A percentile compares a stretch with the other conserved stretches of the same genome.
These are phyloP conservation scores for Starmerella ratchasimensis DNA, from an alignment of 805 yeast genomes.

Conservation along the genomic window DNA sequence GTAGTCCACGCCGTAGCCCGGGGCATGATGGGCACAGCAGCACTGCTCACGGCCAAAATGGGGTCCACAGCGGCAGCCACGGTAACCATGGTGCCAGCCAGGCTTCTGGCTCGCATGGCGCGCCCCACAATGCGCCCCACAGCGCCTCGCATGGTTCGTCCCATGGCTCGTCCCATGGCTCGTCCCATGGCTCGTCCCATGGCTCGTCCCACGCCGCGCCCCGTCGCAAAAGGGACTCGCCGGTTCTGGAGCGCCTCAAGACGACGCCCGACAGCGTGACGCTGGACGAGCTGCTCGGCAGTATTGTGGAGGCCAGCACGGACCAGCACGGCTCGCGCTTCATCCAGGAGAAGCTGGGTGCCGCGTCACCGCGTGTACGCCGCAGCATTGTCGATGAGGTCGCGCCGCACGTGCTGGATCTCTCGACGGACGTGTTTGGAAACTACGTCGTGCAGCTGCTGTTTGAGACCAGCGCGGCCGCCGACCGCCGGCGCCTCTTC, in stretches of 20 bases:
- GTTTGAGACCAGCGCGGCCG: conserved; percentile 64
- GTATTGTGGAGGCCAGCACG: conserved; percentile 78
- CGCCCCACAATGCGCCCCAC: background rate
- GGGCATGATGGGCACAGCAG: no score
- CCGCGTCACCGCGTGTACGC: conserved; percentile 52
- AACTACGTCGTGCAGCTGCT: conserved; percentile 92
- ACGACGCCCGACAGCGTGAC: conserved; percentile 30
- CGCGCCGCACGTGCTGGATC: conserved; percentile 53
- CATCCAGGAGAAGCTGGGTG: conserved; percentile 74
- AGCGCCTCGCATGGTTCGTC: background rate
- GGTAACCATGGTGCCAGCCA: background rate
- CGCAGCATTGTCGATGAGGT: conserved; percentile 77
- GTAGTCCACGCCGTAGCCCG: no score
- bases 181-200: background rate
- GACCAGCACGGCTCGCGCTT: conserved; percentile 97
- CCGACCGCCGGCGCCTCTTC: conserved; percentile 56
- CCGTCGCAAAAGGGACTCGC: conserved; percentile 8
- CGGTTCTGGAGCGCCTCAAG: conserved; percentile 9
- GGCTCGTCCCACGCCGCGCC: background rate
- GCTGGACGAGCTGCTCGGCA: conserved; percentile 68
- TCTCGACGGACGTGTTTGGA: conserved; percentile 95
- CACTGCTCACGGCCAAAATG: no score
- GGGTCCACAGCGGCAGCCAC: background rate
- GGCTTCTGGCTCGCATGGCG: background rate
- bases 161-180: no score